Base-by-base conservation (phyloP, 2,329 filamentous ascomycete species). In the Alternaria sp. region DNA sequence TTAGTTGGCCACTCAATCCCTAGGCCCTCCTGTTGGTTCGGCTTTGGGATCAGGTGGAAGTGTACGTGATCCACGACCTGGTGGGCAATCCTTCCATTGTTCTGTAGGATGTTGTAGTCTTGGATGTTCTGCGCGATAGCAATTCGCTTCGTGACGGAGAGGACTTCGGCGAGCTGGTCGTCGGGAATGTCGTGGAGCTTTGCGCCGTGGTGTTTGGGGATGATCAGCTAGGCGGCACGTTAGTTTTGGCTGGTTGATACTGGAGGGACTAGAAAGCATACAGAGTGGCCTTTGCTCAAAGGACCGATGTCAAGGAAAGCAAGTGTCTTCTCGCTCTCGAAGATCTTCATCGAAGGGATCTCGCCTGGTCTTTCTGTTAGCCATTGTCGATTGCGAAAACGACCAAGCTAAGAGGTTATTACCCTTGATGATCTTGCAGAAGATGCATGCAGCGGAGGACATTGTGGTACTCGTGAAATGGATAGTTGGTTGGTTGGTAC, bases 371-470 rank as follows among this genome's bases (percentile, higher is more conserved):
- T 2, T 40, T 17, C 30, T 10, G 30, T 52, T 5, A 52, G 49
- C 49, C 19, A 40, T 36, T 52, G 30, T 40, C 36, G 49, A 40
- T 25, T 40, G 30, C 17, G 19, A 40, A 3, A 5, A 23, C 36
- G 21, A 47, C 54, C 26, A 28, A 55, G 25, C 25, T 23, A 32
- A 26, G 25, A 49, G 73, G 15, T n/a, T 15, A 21, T 57, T 81
- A 88, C 95, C 95, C 87, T 97, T 96, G 85, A 99, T 91, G 79
- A 99, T 98, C 82, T 93, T 97, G 87, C 96, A 99, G 85, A 99
- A 99, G 78, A 98, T 93, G 80, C 96, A 99, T 67, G 90, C 85
- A 57, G 90, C 87, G 66, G 90, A 85, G 59, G 90, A 86, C 84
- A 88, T 87, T 74, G 64, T 74, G 75, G 75, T 77, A 61, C 71